Evolutionary conservation across 345 rosid genomes (phyloP).

Genomic region (Pelargonium nanum): DNA sequence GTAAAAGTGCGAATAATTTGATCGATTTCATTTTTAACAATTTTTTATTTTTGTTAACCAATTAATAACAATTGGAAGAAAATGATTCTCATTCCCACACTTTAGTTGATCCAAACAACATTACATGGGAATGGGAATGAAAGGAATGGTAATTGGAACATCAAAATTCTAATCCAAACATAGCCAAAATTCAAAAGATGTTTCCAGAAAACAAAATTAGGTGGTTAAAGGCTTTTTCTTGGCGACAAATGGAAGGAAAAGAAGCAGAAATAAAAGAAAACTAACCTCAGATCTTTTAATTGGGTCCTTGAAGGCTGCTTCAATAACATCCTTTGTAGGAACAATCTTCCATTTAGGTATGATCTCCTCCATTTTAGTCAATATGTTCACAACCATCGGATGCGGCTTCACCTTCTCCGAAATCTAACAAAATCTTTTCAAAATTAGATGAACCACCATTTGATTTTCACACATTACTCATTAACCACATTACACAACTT

Average conservation of each 20-base stretch:
- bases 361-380: slow-evolving; percentile 70
- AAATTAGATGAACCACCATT: not conserved
- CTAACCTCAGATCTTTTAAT: slow-evolving; percentile 66
- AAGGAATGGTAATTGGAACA: no score
- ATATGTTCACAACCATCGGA: slow-evolving; percentile 60
- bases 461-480: not conserved
- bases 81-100: no score
- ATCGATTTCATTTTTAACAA: no score
- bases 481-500: no score
- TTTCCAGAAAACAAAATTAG: no score
- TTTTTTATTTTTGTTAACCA: no score
- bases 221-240: no score
- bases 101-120: no score
- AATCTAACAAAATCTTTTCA: slow-evolving; percentile 33
- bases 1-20: slow-evolving; percentile 33
- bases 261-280: not conserved
- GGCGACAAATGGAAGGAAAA: not conserved
- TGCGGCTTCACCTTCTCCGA: slow-evolving; percentile 95
- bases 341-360: slow-evolving; percentile 98
- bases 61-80: no score
- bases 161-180: no score
- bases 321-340: slow-evolving; percentile 80
- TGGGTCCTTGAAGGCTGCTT: slow-evolving; percentile 74
- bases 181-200: no score
- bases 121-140: no score